Evolutionary conservation across 805 yeast genomes (phyloP), one percentile per base, ranked within the genome.

Genomic region (Tetrapisispora fleetii): DNA sequence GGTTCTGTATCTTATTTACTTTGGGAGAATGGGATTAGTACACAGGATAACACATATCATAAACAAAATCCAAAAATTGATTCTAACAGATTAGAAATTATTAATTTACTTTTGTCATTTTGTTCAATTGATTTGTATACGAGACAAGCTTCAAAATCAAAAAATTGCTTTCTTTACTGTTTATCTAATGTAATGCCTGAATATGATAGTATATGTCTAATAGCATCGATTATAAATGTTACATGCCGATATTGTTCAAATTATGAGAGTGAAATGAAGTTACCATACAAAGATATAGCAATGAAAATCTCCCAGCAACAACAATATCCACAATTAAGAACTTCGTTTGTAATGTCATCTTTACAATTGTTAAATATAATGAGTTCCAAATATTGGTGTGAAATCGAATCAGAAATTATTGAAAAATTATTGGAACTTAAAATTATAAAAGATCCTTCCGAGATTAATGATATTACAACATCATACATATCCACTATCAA

Each of bases 1-100:
- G 72, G 70, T 16, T 51, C 61, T 2, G 54, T 50, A 32, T 60
- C 67, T 2, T 59, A 55, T 37, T 30, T 46, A 16, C 50, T 58
- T n/a, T 89, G 96, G 96, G 95, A 85, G 56, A 79, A 84, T 3
- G 96, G 96, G 6, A 73, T 89, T 32, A 90, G 87, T 2, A 61
- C 69, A 3, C 56, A 52, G 48, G 68, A 65, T 48, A 43, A 62
- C 51, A 22, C 49, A 47, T 68, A 56, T 54, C 51, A 55, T 36
- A 57, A 47, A 35, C 77, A 69, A 41, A 66, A 59, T 17, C 66
- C 75, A 1, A 67, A 69, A 21, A 58, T 78, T 38, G 90, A 85
- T 54, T 61, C 79, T 24, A 80, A 85, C 59, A 75, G 95, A 56
- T 66, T 81, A 5, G 95, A 85, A 58, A 67, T 85, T 2, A 55